phyloP scores from a whole-genome alignment of 2,329 filamentous ascomycete species.

The Neonectria faginata region DNA sequence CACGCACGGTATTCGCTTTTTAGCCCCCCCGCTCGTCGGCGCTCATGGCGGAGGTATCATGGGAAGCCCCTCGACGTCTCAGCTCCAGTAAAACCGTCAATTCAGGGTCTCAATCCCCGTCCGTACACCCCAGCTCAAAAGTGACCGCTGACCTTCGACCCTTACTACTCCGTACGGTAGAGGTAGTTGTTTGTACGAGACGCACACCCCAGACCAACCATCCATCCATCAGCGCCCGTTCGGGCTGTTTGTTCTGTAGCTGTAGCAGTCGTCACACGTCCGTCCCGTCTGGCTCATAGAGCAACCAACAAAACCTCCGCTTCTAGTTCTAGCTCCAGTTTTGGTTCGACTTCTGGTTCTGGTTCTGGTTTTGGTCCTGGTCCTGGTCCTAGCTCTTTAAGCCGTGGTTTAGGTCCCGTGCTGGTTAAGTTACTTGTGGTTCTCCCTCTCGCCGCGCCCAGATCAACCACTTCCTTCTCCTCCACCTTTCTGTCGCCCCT shows the following conservation, averaged over 20 bases:
- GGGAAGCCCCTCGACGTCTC: constrained; percentile 25
- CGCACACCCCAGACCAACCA: constrained; percentile 3
- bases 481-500: not conserved
- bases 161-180: not conserved
- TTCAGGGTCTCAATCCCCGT: constrained; percentile 40
- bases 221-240: not conserved
- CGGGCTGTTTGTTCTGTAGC: constrained; percentile 2
- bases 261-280: constrained; percentile 9
- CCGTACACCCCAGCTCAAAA: constrained; percentile 8
- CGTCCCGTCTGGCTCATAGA: not conserved
- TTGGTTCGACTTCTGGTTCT: not conserved
- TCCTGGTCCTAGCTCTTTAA: not conserved
- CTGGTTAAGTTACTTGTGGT: not conserved
- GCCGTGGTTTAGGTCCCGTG: not conserved
- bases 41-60: constrained; percentile 25
- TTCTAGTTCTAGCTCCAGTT: constrained; percentile 21
- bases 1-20: not conserved
- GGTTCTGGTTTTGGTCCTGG: not conserved
- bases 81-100: constrained; percentile 41
- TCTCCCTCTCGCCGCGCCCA: not conserved
- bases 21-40: constrained; percentile 28
- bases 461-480: constrained; percentile 7
- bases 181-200: constrained; percentile 1
- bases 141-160: constrained; percentile 6
- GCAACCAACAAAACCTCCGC: not conserved